phyloP scores from a whole-genome alignment of 148 eudicot species.

The Chenopodium quinoa region DNA sequence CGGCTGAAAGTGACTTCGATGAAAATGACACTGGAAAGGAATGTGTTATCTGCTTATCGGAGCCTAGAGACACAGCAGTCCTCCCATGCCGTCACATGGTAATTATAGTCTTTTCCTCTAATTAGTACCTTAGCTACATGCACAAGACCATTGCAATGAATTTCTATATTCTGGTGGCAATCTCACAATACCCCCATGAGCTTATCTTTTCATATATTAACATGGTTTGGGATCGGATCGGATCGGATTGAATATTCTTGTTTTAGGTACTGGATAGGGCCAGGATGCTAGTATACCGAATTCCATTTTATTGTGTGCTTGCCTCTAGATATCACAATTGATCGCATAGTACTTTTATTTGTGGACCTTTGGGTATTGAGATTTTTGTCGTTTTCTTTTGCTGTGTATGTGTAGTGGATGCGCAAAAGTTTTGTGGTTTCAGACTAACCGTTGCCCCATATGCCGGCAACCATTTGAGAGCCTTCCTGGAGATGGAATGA shows the following conservation, averaged over 20 bases:
- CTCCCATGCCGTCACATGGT: slow-evolving; percentile 99
- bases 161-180: background rate
- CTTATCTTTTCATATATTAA: background rate
- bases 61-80: slow-evolving; percentile 91
- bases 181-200: background rate
- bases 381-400: slow-evolving; percentile 16
- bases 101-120: slow-evolving; percentile 21
- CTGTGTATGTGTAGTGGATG: slow-evolving; percentile 99
- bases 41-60: slow-evolving; percentile 96
- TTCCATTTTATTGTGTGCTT: too few relatives aligned
- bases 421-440: slow-evolving; percentile 88
- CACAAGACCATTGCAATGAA: background rate
- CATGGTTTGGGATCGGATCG: background rate
- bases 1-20: slow-evolving; percentile 69
- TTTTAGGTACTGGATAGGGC: background rate
- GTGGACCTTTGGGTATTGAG: background rate
- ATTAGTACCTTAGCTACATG: background rate
- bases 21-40: slow-evolving; percentile 93
- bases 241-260: background rate
- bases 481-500: slow-evolving; percentile 46
- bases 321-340: too few relatives aligned
- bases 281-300: too few relatives aligned
- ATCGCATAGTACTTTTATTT: background rate
- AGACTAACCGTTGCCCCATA: slow-evolving; percentile 95
- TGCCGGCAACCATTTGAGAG: slow-evolving; percentile 96